Evolutionary conservation across 1,284 basidiomycete species (phyloP), one percentile per base, ranked within the genome.

Genomic region (Irpex sp.): DNA sequence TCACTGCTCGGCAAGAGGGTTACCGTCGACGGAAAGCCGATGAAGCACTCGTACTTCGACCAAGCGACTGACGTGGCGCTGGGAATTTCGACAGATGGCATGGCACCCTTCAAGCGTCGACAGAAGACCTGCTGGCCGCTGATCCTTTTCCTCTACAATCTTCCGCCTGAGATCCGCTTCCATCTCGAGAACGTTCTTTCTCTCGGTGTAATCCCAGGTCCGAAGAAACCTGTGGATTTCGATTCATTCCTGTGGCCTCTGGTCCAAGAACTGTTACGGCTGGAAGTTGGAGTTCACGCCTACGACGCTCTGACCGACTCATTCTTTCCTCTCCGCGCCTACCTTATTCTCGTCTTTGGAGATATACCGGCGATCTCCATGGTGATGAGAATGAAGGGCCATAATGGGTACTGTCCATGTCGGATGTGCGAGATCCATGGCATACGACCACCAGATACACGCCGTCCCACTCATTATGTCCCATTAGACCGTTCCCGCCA

Each of bases 321-420:
- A 3, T 11, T 9, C 8, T 75, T 5, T 81, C 81, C 60, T 44
- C 62, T 1, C 70, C 83, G 0, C 75, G 65, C 40, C 79, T 78
- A 0, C 79, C 75, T 60, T 73, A 80, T 82, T 7, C 60, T 79
- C 5, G 31, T 73, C 7, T 78, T 77, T 58, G 79, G 82, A 1
- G 81, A 83, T 62, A 81, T 82, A 26, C 81, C 78, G 5, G 82
- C 81, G 0, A 68, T 82, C 0, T 73, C 78, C 0, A 78, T 79
- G 73, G 40, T 82, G 2, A 77, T 82, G 75, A 62, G 71, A 0
- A 79, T 82, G 74, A 82, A 82, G 64, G 81, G 81, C 0, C 79
- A 81, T 56, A 83, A 83, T 62, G 78, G 75, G 0, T 54, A 72
- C 21, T 71, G 49, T 0, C 81, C 82, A 0, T 84, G 82, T 65